Evolutionary conservation across 768 basidiomycete genomes (phyloP).

Genomic region (Chiua virens): DNA sequence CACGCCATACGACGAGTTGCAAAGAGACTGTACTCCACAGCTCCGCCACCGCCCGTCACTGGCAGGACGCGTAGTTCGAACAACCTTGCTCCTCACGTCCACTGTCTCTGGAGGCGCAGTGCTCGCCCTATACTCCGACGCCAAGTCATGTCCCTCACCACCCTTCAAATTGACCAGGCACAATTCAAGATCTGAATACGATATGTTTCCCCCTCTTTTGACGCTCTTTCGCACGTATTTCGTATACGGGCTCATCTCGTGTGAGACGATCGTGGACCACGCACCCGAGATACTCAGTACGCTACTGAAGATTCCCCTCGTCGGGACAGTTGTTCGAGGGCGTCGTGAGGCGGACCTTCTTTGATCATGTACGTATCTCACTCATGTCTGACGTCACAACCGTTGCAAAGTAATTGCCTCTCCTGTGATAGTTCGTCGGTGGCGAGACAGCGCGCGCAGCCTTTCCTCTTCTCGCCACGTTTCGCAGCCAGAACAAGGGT

Average conservation of each 20-base stretch:
- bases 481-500: constrained; percentile 72
- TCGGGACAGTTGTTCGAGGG: constrained; percentile 65
- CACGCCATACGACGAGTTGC: constrained; percentile 7
- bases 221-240: constrained; percentile 69
- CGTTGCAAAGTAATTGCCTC: background rate
- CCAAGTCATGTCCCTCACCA: constrained; percentile 23
- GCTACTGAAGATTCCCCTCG: constrained; percentile 47
- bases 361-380: constrained; percentile 60
- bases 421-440: constrained; percentile 69
- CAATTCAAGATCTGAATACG: background rate
- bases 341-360: constrained; percentile 80
- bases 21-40: constrained; percentile 8
- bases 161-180: constrained; percentile 14
- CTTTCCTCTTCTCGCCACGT: constrained; percentile 57
- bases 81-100: constrained; percentile 15
- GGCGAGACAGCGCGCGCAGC: constrained; percentile 77
- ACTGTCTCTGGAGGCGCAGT: constrained; percentile 17
- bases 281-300: constrained; percentile 64
- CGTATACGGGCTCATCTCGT: constrained; percentile 80
- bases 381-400: background rate
- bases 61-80: constrained; percentile 9
- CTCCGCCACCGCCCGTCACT: background rate
- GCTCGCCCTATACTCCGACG: constrained; percentile 24
- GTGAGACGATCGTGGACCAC: constrained; percentile 73
- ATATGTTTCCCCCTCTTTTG: constrained; percentile 26